Evolutionary conservation across 805 yeast genomes (phyloP).

Genomic region (Wickerhamiella sorbophila): DNA sequence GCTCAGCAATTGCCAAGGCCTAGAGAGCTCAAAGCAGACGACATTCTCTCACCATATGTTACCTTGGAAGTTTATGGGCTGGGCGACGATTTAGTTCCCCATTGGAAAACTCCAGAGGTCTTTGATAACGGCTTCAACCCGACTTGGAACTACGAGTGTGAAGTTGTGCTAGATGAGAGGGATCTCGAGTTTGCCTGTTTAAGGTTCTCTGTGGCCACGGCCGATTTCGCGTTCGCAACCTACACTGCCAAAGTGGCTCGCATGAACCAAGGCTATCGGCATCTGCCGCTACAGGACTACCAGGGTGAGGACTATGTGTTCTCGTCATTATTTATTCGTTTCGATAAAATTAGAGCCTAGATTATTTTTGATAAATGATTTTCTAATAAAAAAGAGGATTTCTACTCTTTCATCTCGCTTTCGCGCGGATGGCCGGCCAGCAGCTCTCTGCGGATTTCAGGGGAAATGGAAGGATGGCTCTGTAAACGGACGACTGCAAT

Average conservation of each 20-base stretch:
- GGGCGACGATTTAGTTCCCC: constrained; percentile 6
- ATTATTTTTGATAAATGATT: not conserved
- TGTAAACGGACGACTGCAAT: constrained; percentile 84
- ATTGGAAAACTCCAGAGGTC: constrained; percentile 27
- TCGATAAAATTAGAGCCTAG: not conserved
- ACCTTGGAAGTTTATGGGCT: constrained; percentile 44
- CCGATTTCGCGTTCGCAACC: constrained; percentile 36
- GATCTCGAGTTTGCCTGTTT: constrained; percentile 25
- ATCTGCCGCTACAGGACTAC: constrained; percentile 57
- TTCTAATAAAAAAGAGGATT: not conserved
- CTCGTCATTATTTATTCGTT: constrained; percentile 37
- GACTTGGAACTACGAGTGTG: constrained; percentile 51
- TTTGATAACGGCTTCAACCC: constrained; percentile 78
- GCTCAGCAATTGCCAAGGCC: constrained; percentile 78
- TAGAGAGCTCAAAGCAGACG: constrained; percentile 33
- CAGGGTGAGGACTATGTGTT: constrained; percentile 68
- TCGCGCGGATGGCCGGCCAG: constrained; percentile 45
- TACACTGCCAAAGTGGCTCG: constrained; percentile 46
- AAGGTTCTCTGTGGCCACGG: constrained; percentile 24
- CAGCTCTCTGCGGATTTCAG: constrained; percentile 87
- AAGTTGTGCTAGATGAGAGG: constrained; percentile 26
- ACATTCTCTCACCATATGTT: constrained; percentile 45
- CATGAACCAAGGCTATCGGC: constrained; percentile 67
- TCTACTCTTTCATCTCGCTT: not conserved
- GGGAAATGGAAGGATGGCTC: constrained; percentile 77